Evolutionary conservation across 495 filamentous ascomycete genomes (phyloP).

Genomic region (Saxispiralis lemnorum): DNA sequence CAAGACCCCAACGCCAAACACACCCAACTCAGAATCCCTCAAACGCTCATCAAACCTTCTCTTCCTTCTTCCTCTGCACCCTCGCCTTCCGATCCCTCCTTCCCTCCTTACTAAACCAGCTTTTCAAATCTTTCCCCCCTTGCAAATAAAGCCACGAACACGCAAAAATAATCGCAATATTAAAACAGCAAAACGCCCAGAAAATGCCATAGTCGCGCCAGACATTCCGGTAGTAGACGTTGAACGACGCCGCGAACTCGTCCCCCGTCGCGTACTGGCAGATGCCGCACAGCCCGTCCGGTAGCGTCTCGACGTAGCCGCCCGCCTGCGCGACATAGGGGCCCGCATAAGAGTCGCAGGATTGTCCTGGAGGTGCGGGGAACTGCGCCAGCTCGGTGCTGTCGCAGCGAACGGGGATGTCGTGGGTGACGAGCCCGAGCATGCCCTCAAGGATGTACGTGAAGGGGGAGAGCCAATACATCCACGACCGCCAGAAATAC

Average conservation of each 20-base stretch:
- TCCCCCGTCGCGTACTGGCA: conserved; percentile 25
- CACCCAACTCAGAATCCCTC: not conserved
- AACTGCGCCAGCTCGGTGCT: conserved; percentile 34
- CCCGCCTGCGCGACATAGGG: conserved; percentile 18
- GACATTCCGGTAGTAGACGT: conserved; percentile 17
- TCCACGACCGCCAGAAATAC: conserved; percentile 33
- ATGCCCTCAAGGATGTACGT: conserved; percentile 42
- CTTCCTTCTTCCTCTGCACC: not conserved
- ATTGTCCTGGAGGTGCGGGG: conserved; percentile 31
- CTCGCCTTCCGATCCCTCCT: conserved; percentile 26
- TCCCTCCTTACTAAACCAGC: conserved; percentile 23
- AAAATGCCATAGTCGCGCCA: conserved; percentile 25
- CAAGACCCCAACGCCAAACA: not conserved
- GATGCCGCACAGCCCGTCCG: conserved; percentile 21
- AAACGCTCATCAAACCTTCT: conserved; percentile 16
- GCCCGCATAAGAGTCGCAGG: conserved; percentile 33
- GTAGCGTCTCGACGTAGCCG: conserved; percentile 22
- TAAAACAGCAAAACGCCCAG: conserved; percentile 13
- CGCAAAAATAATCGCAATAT: conserved; percentile 10
- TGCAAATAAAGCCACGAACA: conserved; percentile 31
- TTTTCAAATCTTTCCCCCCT: conserved; percentile 28
- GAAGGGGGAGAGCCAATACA: conserved; percentile 36
- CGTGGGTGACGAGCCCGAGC: conserved; percentile 30
- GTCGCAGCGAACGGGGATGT: conserved; percentile 30
- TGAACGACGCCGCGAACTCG: conserved; percentile 22